Conservation (phyloP, 1,284 basidiomycete species). For the Marasmius tenuissimus region DNA sequence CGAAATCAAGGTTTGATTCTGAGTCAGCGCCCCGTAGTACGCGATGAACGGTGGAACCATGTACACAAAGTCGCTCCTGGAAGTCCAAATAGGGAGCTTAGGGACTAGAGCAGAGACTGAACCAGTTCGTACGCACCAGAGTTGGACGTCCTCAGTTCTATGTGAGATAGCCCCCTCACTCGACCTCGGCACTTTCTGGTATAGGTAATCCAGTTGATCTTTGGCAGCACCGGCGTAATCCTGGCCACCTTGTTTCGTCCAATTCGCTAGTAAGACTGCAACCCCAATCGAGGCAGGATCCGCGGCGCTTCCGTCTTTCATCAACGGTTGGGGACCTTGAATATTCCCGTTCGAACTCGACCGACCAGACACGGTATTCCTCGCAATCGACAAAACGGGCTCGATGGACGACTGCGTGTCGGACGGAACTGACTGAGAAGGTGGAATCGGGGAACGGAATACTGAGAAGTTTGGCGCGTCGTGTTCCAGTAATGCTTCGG, state of each 20-base stretch:
- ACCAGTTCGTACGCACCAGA: slow-evolving; percentile 51
- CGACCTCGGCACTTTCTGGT: slow-evolving; percentile 66
- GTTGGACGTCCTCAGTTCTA: slow-evolving; percentile 60
- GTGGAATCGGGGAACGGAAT: slow-evolving; percentile 38
- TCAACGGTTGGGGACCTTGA: slow-evolving; percentile 49
- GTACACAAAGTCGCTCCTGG: slow-evolving; percentile 77
- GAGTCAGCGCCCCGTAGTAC: slow-evolving; percentile 76
- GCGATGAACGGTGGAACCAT: slow-evolving; percentile 95
- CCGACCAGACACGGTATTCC: slow-evolving; percentile 50
- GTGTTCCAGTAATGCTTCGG: slow-evolving; percentile 60
- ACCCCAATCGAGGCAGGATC: slow-evolving; percentile 86
- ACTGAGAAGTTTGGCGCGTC: slow-evolving; percentile 50
- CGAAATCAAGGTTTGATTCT: slow-evolving; percentile 66
- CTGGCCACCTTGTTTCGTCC: slow-evolving; percentile 52
- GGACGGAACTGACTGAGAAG: slow-evolving; percentile 37
- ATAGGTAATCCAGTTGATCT: slow-evolving; percentile 72
- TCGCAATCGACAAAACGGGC: slow-evolving; percentile 61
- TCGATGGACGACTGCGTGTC: slow-evolving; percentile 38
- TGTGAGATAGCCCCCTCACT: slow-evolving; percentile 83
- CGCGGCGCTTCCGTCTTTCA: slow-evolving; percentile 60
- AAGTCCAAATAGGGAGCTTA: neutral
- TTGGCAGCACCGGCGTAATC: slow-evolving; percentile 69
- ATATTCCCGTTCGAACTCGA: slow-evolving; percentile 37
- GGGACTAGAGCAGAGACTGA: neutral
- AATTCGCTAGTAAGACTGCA: slow-evolving; percentile 78